Conservation (phyloP, 768 basidiomycete genomes). For the Mycena vulgaris region DNA sequence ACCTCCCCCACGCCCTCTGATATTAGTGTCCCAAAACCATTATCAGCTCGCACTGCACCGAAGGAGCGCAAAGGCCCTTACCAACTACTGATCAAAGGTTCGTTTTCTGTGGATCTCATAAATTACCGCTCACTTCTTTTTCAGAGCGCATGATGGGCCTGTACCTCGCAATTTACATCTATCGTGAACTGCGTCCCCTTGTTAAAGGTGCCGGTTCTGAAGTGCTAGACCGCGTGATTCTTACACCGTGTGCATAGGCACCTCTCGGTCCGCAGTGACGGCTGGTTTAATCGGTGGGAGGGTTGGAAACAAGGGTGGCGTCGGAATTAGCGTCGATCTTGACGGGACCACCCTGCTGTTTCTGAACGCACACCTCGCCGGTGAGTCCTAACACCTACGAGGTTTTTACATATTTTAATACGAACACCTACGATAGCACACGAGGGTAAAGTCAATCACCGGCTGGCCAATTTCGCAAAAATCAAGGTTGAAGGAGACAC, state of each 20-base stretch:
- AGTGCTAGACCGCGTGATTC: conserved; percentile 5
- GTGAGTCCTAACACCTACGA: conserved; percentile 55
- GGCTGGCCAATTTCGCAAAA: conserved; percentile 90
- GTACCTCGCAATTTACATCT: conserved; percentile 83
- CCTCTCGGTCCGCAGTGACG: conserved; percentile 87
- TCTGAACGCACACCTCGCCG: conserved; percentile 92
- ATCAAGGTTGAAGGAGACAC: conserved; percentile 75
- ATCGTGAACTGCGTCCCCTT: conserved; percentile 76
- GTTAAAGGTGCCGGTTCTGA: conserved; percentile 66
- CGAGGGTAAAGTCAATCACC: conserved; percentile 80
- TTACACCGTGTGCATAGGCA: conserved; percentile 58
- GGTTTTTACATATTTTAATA: neutral
- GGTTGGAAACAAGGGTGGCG: conserved; percentile 94
- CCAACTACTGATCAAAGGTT: conserved; percentile 82
- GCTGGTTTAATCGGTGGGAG: conserved; percentile 93
- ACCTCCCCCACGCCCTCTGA: conserved; percentile 60
- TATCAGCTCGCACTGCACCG: conserved; percentile 58
- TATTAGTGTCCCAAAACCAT: conserved; percentile 58
- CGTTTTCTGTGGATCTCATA: neutral
- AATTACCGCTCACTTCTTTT: neutral
- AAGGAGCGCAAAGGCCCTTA: conserved; percentile 82
- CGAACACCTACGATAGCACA: conserved; percentile 66
- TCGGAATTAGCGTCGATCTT: conserved; percentile 91
- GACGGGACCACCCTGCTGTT: conserved; percentile 85
- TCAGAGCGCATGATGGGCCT: conserved; percentile 88